Evolutionary conservation across 306 rosid species (phyloP).

Genomic region (Pyrus betulifolia): DNA sequence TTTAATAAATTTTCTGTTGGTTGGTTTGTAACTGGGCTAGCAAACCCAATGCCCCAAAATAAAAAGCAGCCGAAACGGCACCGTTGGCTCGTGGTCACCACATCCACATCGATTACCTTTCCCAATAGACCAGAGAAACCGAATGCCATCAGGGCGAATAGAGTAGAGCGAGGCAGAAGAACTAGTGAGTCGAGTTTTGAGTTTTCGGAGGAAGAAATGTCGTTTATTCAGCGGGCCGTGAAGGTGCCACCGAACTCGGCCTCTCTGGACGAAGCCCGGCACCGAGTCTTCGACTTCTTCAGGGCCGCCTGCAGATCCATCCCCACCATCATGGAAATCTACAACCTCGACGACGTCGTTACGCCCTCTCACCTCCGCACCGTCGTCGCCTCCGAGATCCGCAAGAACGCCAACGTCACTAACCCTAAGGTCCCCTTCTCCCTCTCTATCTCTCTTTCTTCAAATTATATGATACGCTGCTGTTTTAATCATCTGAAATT

Average conservation of each 20-base stretch:
- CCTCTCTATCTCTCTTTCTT: not conserved
- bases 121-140: accelerated
- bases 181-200: not conserved
- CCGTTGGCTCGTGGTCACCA: not conserved
- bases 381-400: constrained; percentile 70
- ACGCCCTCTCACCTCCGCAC: constrained; percentile 69
- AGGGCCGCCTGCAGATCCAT: constrained; percentile 67
- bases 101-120: not conserved
- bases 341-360: constrained; percentile 65
- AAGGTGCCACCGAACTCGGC: constrained; percentile 87
- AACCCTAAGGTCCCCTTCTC: constrained; percentile 56
- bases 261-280: constrained; percentile 71
- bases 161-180: constrained; percentile 1
- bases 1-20: too few relatives aligned
- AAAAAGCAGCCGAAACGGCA: not conserved
- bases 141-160: not conserved
- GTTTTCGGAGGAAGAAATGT: constrained; percentile 28
- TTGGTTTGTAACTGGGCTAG: too few relatives aligned
- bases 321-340: constrained; percentile 70
- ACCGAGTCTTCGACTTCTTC: constrained; percentile 76
- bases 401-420: constrained; percentile 54
- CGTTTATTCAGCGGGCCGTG: constrained; percentile 40
- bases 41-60: not conserved
- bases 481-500: not conserved
- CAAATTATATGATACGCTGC: not conserved